Conservation (phyloP, 345 rosid genomes). For the Reutealis trisperma region DNA sequence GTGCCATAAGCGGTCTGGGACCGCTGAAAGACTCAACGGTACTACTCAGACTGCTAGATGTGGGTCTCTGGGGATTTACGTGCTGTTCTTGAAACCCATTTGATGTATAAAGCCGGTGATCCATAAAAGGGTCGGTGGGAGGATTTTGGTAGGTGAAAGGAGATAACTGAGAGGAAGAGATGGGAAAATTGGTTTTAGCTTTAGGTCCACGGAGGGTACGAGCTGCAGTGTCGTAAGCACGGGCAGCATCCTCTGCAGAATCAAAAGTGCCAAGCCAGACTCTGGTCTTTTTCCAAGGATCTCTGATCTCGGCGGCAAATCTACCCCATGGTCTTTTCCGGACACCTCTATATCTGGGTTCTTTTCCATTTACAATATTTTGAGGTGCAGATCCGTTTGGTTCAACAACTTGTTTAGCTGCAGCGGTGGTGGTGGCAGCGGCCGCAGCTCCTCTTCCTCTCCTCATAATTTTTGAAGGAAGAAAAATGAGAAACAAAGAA, state of each 20-base stretch:
- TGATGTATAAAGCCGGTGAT: conserved; percentile 41
- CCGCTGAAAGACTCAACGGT: conserved; percentile 93
- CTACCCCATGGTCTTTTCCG: conserved; percentile 90
- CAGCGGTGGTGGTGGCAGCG: conserved; percentile 27
- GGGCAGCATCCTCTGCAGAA: conserved; percentile 86
- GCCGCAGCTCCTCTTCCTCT: conserved; percentile 50
- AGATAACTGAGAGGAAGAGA: conserved; percentile 17
- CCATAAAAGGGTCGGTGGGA: conserved; percentile 13
- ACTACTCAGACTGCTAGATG: conserved; percentile 90
- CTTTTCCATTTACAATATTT: conserved; percentile 23
- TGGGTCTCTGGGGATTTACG: conserved; percentile 59
- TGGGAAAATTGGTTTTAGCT: conserved; percentile 86
- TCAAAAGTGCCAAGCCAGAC: conserved; percentile 96
- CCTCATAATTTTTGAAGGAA: conserved; percentile 39
- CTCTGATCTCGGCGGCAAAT: conserved; percentile 93
- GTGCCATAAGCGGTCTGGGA: conserved; percentile 47
- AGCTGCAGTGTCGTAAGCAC: conserved; percentile 86
- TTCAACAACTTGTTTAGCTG: conserved; percentile 12
- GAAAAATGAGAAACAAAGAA: neutral
- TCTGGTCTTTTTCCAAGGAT: conserved; percentile 75
- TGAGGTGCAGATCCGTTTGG: conserved; percentile 39
- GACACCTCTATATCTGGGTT: conserved; percentile 84
- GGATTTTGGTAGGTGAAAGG: conserved; percentile 20
- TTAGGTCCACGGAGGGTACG: conserved; percentile 79
- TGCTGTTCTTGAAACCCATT: conserved; percentile 39